Base-by-base conservation (phyloP, 768 basidiomycete species). In the Collybia sordida region DNA sequence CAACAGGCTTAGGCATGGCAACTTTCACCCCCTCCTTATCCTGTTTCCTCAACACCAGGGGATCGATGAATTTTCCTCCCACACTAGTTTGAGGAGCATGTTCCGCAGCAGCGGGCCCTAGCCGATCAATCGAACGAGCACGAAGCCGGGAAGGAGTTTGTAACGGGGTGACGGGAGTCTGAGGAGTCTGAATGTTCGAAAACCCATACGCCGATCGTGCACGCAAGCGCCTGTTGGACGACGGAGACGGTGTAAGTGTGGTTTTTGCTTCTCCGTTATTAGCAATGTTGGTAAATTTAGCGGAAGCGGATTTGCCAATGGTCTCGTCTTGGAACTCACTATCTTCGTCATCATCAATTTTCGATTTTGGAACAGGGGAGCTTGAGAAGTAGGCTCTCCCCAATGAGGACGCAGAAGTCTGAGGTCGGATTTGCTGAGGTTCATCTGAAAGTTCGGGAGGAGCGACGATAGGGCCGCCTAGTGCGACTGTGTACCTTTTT, bases 401-500 rank as follows among this genome's bases (percentile, higher is more conserved):
- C 46, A 72, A 59, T 22, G 67, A 60, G 7, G 65, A 64, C 42
- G 60, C 51, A 42, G 57, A 55, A 48, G 56, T 58, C 53, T 46
- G 60, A 47, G 42, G 59, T 31, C 31, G 5, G 11, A 31, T 31
- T 31, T 31, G 9, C 3, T 31, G 31, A 31, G 15, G 56, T 50
- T 35, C 57, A 51, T 25, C 56, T 47, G 25, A 53, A 25, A 24
- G 49, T 50, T 54, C 53, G 6, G 69, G 63, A 14, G 74, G 68
- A 12, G 72, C 70, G 54, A 81, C 77, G 51, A 90, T 82, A 0
- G 88, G 85, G 2, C 81, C 86, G 8, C 89, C 90, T 0, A 93
- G 76, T 0, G 91, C 90, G 25, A 93, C 90, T 0, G 91, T 93
- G 61, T 93, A 93, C 34, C 91, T 77, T 60, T 93, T 93, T 52